phyloP scores from a whole-genome alignment of 2,329 filamentous ascomycete genomes.

The Fusarium paranaense region DNA sequence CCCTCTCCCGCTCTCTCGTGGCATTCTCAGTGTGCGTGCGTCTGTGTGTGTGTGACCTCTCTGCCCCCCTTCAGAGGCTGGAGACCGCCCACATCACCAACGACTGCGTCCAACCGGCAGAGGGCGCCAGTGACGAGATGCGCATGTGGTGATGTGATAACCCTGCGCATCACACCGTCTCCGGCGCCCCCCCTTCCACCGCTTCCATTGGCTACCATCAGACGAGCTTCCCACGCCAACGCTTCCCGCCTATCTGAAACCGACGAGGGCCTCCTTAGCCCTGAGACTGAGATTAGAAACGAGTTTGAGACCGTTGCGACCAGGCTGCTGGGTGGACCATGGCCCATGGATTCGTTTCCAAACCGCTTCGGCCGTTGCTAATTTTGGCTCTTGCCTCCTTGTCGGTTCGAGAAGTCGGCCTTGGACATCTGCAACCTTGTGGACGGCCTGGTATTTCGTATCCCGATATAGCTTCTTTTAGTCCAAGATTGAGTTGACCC shows the following conservation, averaged over 20 bases:
- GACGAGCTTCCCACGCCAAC: slow-evolving; percentile 19
- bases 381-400: slow-evolving; percentile 32
- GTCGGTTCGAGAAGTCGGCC: background rate
- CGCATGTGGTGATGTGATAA: slow-evolving; percentile 46
- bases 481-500: slow-evolving; percentile 14
- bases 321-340: slow-evolving; percentile 40
- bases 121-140: slow-evolving; percentile 44
- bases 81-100: slow-evolving; percentile 21
- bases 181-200: background rate
- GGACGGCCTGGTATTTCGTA: slow-evolving; percentile 7
- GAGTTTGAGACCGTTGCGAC: slow-evolving; percentile 41
- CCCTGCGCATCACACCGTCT: slow-evolving; percentile 46
- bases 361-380: slow-evolving; percentile 38
- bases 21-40: slow-evolving; percentile 16
- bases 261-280: slow-evolving; percentile 27
- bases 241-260: slow-evolving; percentile 45
- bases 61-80: slow-evolving; percentile 12
- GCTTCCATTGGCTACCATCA: slow-evolving; percentile 37
- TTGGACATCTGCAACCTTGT: background rate
- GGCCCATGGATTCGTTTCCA: slow-evolving; percentile 28
- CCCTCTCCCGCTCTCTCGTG: slow-evolving; percentile 15
- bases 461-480: slow-evolving; percentile 23
- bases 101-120: slow-evolving; percentile 32
- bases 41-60: background rate
- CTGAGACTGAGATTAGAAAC: slow-evolving; percentile 42